phyloP scores from a whole-genome alignment of 257 asterid genomes.

The Nemophila menziesii region DNA sequence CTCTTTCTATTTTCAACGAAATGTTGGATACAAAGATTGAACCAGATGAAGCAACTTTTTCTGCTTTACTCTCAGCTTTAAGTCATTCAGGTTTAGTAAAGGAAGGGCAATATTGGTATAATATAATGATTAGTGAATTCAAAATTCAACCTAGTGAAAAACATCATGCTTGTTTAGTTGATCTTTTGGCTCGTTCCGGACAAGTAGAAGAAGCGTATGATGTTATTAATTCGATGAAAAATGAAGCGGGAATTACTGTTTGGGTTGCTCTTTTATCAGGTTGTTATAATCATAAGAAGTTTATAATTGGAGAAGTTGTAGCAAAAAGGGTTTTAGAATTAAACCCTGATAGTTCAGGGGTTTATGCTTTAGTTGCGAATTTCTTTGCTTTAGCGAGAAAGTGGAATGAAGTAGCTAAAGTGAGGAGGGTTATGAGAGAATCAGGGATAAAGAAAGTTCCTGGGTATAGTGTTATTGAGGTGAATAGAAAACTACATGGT shows the following conservation, averaged over 20 bases:
- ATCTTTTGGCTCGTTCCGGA: conserved; percentile 80
- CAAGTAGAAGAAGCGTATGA: conserved; percentile 50
- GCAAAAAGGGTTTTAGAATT: conserved; percentile 60
- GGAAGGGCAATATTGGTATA: conserved; percentile 55
- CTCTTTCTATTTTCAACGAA: conserved; percentile 38
- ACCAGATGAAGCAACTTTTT: conserved; percentile 80
- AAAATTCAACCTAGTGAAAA: conserved; percentile 57
- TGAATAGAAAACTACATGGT: conserved; percentile 44
- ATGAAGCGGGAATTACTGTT: conserved; percentile 44
- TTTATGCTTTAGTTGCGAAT: conserved; percentile 51
- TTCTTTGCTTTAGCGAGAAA: conserved; percentile 61
- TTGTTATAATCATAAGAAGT: conserved; percentile 55
- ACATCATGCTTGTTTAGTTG: conserved; percentile 65
- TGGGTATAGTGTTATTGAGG: conserved; percentile 51
- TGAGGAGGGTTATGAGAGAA: conserved; percentile 48
- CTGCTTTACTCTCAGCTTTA: conserved; percentile 70
- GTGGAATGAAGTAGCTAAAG: conserved; percentile 58
- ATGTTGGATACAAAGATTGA: conserved; percentile 26
- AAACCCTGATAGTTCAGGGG: conserved; percentile 41
- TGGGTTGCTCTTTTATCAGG: conserved; percentile 88
- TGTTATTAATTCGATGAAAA: conserved; percentile 32
- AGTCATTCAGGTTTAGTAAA: conserved; percentile 69
- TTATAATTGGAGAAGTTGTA: conserved; percentile 39
- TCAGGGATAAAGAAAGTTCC: conserved; percentile 54
- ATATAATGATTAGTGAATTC: conserved; percentile 43